Conservation (phyloP, 495 filamentous ascomycete genomes). For the Letharia columbiana region DNA sequence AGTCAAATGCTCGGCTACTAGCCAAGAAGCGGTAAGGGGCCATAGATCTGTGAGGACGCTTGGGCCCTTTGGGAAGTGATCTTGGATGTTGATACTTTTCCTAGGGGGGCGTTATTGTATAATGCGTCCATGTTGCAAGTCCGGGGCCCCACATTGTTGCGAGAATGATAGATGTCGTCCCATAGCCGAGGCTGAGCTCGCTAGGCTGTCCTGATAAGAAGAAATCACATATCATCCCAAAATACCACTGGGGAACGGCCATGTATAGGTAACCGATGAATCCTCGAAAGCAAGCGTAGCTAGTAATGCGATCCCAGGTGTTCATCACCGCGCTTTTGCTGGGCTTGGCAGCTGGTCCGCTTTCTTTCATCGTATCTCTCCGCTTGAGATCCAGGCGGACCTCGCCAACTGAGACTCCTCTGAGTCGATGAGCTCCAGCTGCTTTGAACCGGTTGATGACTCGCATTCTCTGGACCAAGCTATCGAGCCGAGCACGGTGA, state of each 20-base stretch:
- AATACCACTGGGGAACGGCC: conserved; percentile 23
- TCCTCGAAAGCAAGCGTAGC: conserved; percentile 22
- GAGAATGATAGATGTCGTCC: conserved; percentile 22
- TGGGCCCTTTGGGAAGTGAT: conserved; percentile 25
- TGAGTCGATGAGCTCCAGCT: conserved; percentile 6
- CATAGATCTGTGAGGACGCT: conserved; percentile 21
- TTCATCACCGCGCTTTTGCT: background rate
- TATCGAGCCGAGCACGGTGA: conserved; percentile 16
- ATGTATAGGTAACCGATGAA: conserved; percentile 21
- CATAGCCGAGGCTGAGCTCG: conserved; percentile 23
- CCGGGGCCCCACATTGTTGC: conserved; percentile 19
- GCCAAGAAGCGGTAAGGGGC: conserved; percentile 21
- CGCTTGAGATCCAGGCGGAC: conserved; percentile 19
- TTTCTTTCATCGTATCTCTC: conserved; percentile 6
- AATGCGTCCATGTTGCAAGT: conserved; percentile 25
- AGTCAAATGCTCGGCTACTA: conserved; percentile 19
- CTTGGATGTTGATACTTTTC: conserved; percentile 14
- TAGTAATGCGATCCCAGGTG: conserved; percentile 13
- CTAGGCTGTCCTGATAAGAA: conserved; percentile 24
- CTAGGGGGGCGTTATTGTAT: conserved; percentile 21
- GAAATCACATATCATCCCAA: conserved; percentile 22
- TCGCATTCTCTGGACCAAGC: conserved; percentile 11
- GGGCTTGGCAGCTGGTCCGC: background rate
- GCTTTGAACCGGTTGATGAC: conserved; percentile 16
- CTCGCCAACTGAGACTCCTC: conserved; percentile 17